These are phyloP conservation scores for Apiospora malaysiana DNA, from an alignment of 2,329 filamentous ascomycete species.

Conservation along the genomic window DNA sequence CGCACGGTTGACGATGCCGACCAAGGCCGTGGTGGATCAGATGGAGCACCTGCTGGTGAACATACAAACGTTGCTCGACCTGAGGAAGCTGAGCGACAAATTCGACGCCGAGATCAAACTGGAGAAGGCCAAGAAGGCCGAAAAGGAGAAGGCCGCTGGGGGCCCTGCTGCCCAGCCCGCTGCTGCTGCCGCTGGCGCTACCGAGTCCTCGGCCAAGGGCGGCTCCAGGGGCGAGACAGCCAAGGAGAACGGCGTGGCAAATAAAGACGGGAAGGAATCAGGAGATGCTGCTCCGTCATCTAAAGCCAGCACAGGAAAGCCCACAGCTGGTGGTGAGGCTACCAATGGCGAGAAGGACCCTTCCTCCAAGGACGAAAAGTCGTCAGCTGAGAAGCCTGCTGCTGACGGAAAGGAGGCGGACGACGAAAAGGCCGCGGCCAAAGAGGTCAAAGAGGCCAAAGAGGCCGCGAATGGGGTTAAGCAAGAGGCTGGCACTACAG, in stretches of 20 bases:
- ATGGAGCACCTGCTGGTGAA: constrained; percentile 75
- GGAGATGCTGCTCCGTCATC: constrained; percentile 13
- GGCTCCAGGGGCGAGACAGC: constrained; percentile 25
- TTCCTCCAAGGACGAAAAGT: constrained; percentile 3
- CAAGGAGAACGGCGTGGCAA: constrained; percentile 8
- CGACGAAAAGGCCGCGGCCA: neutral
- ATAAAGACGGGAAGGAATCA: constrained; percentile 30
- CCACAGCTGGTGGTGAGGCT: neutral
- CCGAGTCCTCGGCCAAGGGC: constrained; percentile 15
- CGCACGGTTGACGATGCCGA: constrained; percentile 74
- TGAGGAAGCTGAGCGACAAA: constrained; percentile 77
- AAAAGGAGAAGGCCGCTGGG: constrained; percentile 51
- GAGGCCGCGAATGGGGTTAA: constrained; percentile 28
- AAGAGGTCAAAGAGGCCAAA: constrained; percentile 5
- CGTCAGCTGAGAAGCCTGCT: constrained; percentile 4
- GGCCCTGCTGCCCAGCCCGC: constrained; percentile 26
- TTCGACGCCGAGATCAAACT: constrained; percentile 73
- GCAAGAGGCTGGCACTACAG: constrained; percentile 29
- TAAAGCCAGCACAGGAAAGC: neutral
- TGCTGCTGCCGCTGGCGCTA: neutral
- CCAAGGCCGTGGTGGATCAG: constrained; percentile 70
- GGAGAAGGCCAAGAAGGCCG: constrained; percentile 61
- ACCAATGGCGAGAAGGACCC: constrained; percentile 3
- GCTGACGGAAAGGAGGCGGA: constrained; percentile 22
- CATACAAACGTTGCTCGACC: constrained; percentile 73